Conservation (phyloP, 2,329 filamentous ascomycete species). For the Bipolaris oryzae region DNA sequence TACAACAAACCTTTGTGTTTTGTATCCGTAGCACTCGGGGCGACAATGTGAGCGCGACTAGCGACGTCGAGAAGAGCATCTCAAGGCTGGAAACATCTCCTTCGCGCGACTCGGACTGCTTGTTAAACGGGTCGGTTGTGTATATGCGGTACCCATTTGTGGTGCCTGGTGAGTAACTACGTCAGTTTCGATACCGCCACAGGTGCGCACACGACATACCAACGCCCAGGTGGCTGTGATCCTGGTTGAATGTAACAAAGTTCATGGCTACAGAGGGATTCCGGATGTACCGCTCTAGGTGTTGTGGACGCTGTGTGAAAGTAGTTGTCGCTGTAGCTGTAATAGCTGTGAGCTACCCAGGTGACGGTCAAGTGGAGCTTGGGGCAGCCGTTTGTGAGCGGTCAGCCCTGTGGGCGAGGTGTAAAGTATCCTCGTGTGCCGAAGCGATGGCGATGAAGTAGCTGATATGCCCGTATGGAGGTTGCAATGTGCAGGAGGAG, state of each 20-base stretch:
- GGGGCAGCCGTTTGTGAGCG: slow-evolving; percentile 23
- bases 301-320: slow-evolving; percentile 3
- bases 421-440: slow-evolving; percentile 7
- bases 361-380: slow-evolving; percentile 26
- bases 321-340: slow-evolving; percentile 1
- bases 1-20: slow-evolving; percentile 81
- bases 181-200: slow-evolving; percentile 7
- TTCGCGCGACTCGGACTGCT: slow-evolving; percentile 92
- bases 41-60: slow-evolving; percentile 91
- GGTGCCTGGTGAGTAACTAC: slow-evolving; percentile 65
- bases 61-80: slow-evolving; percentile 97
- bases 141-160: slow-evolving; percentile 95
- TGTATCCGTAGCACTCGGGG: slow-evolving; percentile 92
- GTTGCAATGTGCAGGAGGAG: neutral
- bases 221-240: slow-evolving; percentile 95
- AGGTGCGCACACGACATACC: slow-evolving; percentile 61
- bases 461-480: slow-evolving; percentile 19
- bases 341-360: slow-evolving; percentile 7
- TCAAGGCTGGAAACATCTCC: slow-evolving; percentile 95
- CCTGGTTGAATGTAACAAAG: slow-evolving; percentile 99
- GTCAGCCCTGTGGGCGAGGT: slow-evolving; percentile 18
- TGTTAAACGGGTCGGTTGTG: slow-evolving; percentile 93
- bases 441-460: slow-evolving; percentile 5
- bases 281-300: slow-evolving; percentile 8
- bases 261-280: slow-evolving; percentile 68